Base-by-base conservation (phyloP, 441 rosid genomes). In the Brassica balearica region DNA sequence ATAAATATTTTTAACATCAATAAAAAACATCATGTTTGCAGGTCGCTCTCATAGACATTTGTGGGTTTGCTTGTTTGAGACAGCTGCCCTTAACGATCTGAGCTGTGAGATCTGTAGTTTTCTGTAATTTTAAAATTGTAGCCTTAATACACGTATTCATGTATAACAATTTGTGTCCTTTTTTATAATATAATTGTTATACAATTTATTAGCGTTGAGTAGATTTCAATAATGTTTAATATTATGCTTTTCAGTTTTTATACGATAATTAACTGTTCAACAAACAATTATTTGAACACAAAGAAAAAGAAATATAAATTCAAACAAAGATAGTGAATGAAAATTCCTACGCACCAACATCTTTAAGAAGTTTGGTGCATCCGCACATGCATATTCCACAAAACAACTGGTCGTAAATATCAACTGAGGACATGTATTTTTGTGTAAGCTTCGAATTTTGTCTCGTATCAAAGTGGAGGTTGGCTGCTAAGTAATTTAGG, bases 341-440 rank as follows among this genome's bases (percentile, higher is more conserved):
- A 48, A 48, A 4, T 12, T 48, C 56, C 17, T 48, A 48, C 56
- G 15, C 17, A 48, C 56, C 56, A 48, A 48, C 55, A 48, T 12
- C 17, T 48, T 48, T 48, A 48, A 48, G 56, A 48, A n/a, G 56
- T 48, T 48, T 48, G 56, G 56, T 48, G 56, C 56, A 48, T 48
- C 56, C 56, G 56, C 17, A 48, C 56, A 43, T 43, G 51, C 51
- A 48, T 48, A 48, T 48, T 48, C 56, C 56, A 48, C 56, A n/a
- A 46, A 48, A n/a, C 56, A 48, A 48, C 56, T 48, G 56, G 56
- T 48, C 56, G 56, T 48, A n/a, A n/a, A 48, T 48, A 48, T 48
- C 56, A 48, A 48, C 56, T n/a, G 56, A 14, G 56, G 12, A 12
- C 15, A n/a, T 48, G 17, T 48, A n/a, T 48, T 48, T 48, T 48